A percentile compares a stretch with the other conserved stretches of the same genome.
Conservation (phyloP, 2,329 filamentous ascomycete genomes). For the Xylaria sp. region DNA sequence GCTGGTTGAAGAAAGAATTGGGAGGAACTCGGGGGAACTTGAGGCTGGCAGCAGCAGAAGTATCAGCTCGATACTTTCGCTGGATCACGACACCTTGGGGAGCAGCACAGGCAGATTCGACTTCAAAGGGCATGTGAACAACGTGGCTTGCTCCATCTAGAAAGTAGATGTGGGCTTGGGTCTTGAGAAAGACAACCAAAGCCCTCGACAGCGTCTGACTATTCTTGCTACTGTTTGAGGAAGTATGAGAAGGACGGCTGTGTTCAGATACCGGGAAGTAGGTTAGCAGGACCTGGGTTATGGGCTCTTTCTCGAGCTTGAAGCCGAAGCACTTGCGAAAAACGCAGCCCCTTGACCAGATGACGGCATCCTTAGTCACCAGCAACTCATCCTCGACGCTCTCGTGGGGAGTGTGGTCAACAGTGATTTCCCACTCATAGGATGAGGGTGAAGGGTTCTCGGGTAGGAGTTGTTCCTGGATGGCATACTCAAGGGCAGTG, state of each 20-base stretch:
- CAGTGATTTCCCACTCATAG: conserved; percentile 80
- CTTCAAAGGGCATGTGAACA: conserved; percentile 93
- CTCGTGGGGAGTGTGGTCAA: conserved; percentile 54
- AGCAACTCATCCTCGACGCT: conserved; percentile 81
- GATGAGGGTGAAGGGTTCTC: conserved; percentile 70
- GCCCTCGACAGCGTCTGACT: conserved; percentile 66
- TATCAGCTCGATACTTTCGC: conserved; percentile 72
- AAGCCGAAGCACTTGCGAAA: conserved; percentile 89
- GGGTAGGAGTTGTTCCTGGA: conserved; percentile 81
- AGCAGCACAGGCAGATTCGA: conserved; percentile 85
- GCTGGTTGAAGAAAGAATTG: conserved; percentile 83
- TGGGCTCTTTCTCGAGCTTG: conserved; percentile 84
- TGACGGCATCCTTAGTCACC: conserved; percentile 77
- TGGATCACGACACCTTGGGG: conserved; percentile 88
- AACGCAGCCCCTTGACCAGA: conserved; percentile 89
- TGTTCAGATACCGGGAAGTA: conserved; percentile 74
- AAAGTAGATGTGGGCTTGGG: conserved; percentile 93
- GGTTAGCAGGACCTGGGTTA: conserved; percentile 87
- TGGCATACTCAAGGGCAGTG: conserved; percentile 82
- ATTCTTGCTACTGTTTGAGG: background rate
- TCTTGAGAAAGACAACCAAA: conserved; percentile 89
- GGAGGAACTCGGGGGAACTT: conserved; percentile 74
- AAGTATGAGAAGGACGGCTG: conserved; percentile 38
- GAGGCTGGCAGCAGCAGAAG: conserved; percentile 62
- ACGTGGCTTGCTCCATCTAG: conserved; percentile 88